Conservation (phyloP, 768 basidiomycete genomes). For the Infundibulicybe gibba region DNA sequence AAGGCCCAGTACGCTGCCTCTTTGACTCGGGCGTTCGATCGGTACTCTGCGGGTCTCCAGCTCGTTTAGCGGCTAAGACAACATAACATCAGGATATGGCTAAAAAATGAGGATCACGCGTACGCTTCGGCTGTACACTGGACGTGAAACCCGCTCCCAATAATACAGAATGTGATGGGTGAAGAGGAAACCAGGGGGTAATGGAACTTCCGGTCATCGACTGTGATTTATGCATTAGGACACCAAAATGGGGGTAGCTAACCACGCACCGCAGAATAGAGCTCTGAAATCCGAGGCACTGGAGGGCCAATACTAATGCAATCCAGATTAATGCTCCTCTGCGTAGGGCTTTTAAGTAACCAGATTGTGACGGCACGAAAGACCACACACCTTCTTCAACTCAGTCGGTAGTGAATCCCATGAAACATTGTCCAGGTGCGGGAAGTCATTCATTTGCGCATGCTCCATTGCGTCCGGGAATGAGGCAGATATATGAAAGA, state of each 20-base stretch:
- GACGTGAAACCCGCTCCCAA: slow-evolving; percentile 42
- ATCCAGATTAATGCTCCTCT: slow-evolving; percentile 62
- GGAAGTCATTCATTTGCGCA: slow-evolving; percentile 51
- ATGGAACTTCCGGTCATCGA: slow-evolving; percentile 29
- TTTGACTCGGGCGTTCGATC: slow-evolving; percentile 44
- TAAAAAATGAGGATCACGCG: background rate
- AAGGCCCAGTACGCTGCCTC: slow-evolving; percentile 26
- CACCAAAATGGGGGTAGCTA: background rate
- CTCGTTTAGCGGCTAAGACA: slow-evolving; percentile 36
- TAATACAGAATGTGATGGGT: slow-evolving; percentile 38
- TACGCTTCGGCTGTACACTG: slow-evolving; percentile 26
- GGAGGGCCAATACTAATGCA: slow-evolving; percentile 41
- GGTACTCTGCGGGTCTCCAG: slow-evolving; percentile 27
- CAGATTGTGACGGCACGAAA: background rate
- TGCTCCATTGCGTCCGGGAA: slow-evolving; percentile 50
- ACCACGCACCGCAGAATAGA: slow-evolving; percentile 44
- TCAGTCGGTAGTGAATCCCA: slow-evolving; percentile 64
- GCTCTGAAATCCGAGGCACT: slow-evolving; percentile 44
- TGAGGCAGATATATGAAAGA: slow-evolving; percentile 60
- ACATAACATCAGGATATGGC: background rate
- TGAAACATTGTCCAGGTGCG: slow-evolving; percentile 42
- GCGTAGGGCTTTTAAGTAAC: background rate
- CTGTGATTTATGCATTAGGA: slow-evolving; percentile 18
- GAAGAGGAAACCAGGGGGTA: slow-evolving; percentile 55
- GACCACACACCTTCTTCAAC: slow-evolving; percentile 51